Conservation (phyloP, 1,284 basidiomycete species). For the Ceratobasidium theobromae region DNA sequence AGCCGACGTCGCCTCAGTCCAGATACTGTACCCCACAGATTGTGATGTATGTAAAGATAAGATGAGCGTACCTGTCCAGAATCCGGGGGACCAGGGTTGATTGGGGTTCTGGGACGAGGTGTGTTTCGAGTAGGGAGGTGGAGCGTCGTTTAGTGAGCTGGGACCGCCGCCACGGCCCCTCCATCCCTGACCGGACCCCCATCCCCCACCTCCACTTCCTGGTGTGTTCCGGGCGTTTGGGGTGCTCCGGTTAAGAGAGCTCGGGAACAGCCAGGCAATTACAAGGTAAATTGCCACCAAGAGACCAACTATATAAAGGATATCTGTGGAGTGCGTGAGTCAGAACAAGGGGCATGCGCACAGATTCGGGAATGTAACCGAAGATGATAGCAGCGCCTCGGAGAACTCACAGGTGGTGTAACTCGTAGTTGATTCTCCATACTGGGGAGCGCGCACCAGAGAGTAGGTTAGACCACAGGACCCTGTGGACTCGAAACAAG, state of each 20-base stretch:
- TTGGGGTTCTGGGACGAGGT: conserved; percentile 18
- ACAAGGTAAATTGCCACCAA: conserved; percentile 37
- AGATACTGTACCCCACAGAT: background rate
- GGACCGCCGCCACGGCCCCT: conserved; percentile 49
- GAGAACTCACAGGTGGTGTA: conserved; percentile 35
- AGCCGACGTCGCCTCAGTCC: background rate
- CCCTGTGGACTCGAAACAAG: conserved; percentile 38
- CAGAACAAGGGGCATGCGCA: conserved; percentile 29
- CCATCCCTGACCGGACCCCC: conserved; percentile 3
- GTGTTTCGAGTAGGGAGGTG: conserved; percentile 32
- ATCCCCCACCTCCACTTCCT: conserved; percentile 38
- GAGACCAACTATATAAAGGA: background rate
- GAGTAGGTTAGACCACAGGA: conserved; percentile 49
- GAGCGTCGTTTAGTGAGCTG: conserved; percentile 39
- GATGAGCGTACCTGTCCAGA: conserved; percentile 44
- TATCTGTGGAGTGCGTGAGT: background rate
- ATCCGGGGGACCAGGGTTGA: conserved; percentile 43
- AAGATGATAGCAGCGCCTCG: conserved; percentile 36
- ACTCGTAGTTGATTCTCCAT: conserved; percentile 33
- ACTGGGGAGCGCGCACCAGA: conserved; percentile 39
- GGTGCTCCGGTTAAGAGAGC: conserved; percentile 36
- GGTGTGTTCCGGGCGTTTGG: conserved; percentile 38
- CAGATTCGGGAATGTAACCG: conserved; percentile 37
- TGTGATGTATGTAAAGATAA: background rate
- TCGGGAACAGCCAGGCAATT: conserved; percentile 4